Evolutionary conservation across 2,329 filamentous ascomycete species (phyloP).

Genomic region (Penicillium digitatum): DNA sequence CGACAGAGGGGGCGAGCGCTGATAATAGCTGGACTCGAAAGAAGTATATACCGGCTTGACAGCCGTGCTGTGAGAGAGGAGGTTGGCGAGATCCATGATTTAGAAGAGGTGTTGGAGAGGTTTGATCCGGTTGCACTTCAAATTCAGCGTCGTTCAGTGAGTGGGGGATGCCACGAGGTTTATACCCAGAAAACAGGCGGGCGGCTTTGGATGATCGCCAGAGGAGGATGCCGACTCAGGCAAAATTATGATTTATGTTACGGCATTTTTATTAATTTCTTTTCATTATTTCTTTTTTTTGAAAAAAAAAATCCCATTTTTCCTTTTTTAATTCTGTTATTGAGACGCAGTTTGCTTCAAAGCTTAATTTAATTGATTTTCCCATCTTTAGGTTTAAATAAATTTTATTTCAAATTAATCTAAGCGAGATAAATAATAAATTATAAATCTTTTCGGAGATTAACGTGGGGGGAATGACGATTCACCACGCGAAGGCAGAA

Average conservation of each 20-base stretch:
- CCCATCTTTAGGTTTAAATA: background rate
- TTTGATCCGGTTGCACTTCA: slow-evolving; percentile 5
- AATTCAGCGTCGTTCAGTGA: slow-evolving; percentile 1
- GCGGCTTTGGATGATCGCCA: slow-evolving; percentile 20
- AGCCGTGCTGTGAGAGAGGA: slow-evolving; percentile 28
- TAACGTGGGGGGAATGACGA: slow-evolving; percentile 20
- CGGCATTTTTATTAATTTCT: slow-evolving; percentile 2
- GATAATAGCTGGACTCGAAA: slow-evolving; percentile 24
- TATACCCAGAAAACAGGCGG: slow-evolving; percentile 16
- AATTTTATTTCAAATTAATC: background rate
- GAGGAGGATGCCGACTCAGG: slow-evolving; percentile 17
- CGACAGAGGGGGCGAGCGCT: slow-evolving; percentile 35
- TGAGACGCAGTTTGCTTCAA: slow-evolving; percentile 24
- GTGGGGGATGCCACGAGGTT: slow-evolving; percentile 21
- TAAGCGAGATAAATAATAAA: background rate
- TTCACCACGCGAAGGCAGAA: slow-evolving; percentile 13
- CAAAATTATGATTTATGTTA: slow-evolving; percentile 13
- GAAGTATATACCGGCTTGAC: slow-evolving; percentile 22
- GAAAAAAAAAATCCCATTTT: background rate
- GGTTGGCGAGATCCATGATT: slow-evolving; percentile 37
- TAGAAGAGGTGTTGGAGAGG: background rate
- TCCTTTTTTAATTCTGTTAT: background rate
- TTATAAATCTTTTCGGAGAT: slow-evolving; percentile 15
- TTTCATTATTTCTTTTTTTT: background rate
- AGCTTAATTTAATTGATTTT: slow-evolving; percentile 26